A percentile compares a stretch with the other conserved stretches of the same genome.
phyloP scores from a whole-genome alignment of 2,329 filamentous ascomycete species.

The Epichloe coenophiala region DNA sequence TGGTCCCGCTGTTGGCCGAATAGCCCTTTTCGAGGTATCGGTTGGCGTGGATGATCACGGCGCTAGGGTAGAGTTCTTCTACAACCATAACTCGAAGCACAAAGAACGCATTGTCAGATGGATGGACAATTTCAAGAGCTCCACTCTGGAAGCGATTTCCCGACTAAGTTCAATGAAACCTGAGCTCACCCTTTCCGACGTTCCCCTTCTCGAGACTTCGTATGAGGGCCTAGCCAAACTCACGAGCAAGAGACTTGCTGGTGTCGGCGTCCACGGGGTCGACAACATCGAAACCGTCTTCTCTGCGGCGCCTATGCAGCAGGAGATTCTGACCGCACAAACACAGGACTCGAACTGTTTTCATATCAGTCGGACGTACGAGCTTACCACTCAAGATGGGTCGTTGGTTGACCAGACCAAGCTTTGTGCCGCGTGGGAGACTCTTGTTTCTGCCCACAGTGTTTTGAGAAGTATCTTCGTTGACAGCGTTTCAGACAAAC shows the following conservation, averaged over 20 bases:
- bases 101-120: conserved; percentile 31
- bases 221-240: conserved; percentile 32
- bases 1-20: conserved; percentile 31
- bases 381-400: conserved; percentile 26
- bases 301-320: conserved; percentile 33
- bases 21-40: conserved; percentile 37
- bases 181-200: conserved; percentile 35
- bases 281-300: conserved; percentile 35
- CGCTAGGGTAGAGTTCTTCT: conserved; percentile 32
- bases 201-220: conserved; percentile 32
- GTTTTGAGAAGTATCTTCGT: conserved; percentile 38
- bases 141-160: conserved; percentile 30
- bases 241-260: conserved; percentile 26
- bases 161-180: conserved; percentile 27
- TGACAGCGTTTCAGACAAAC: conserved; percentile 33
- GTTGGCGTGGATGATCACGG: conserved; percentile 29
- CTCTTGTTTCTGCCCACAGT: conserved; percentile 30
- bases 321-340: conserved; percentile 35
- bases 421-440: conserved; percentile 37
- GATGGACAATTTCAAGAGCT: conserved; percentile 32
- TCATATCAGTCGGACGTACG: conserved; percentile 33
- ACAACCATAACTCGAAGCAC: conserved; percentile 27
- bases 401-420: conserved; percentile 27
- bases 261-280: conserved; percentile 26
- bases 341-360: conserved; percentile 26